Base-by-base conservation (phyloP, 2,329 filamentous ascomycete species). In the Trichoderma oligosporum region DNA sequence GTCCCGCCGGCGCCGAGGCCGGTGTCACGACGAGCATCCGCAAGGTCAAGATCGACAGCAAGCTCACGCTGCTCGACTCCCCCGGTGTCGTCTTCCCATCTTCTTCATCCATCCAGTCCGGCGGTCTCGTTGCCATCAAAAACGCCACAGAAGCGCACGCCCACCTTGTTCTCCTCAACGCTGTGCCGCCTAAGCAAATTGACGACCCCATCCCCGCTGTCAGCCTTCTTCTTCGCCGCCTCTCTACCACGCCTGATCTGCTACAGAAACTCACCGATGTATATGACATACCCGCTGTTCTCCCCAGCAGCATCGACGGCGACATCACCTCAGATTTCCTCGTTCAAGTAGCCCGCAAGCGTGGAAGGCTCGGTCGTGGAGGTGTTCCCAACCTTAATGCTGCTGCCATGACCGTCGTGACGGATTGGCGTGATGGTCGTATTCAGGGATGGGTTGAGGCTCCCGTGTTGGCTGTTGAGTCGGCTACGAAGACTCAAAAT, bases 381-480 rank as follows among this genome's bases (percentile, higher is more conserved):
- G 94, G 94, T 61, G 82, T 97, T 14, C 94, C 94, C 41, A 99
- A 97, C 73, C 73, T 97, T 59, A 80, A 85, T 64, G 86, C 88
- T 54, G 93, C 94, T 7, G 94, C 93, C 61, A 93, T 94, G 82
- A 88, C 90, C 0, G 92, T 99, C 56, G 85, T 99, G 58, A 94
- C 86, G n/a, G 94, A 99, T 76, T 96, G 94, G 90, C 84, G 94
- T 64, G 93, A 97, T 70, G 93, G 92, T 24, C 84, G 94, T 52
- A 95, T 99, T 66, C 91, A 95, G 74, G 92, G 92, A 57, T 96
- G 92, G 92, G 83, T 86, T 46, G 88, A 91, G 65, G 82, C 91
- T 2, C 91, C 92, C 7, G 79, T 81, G 33, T 73, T 90, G 59
- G 75, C 82, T 16, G 80, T 87, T 44, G 78, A 78, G 56, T 65